These are phyloP conservation scores for Synchytrium microbalum DNA, from an alignment of 371 early-diverging fungal species.

Conservation along the genomic window DNA sequence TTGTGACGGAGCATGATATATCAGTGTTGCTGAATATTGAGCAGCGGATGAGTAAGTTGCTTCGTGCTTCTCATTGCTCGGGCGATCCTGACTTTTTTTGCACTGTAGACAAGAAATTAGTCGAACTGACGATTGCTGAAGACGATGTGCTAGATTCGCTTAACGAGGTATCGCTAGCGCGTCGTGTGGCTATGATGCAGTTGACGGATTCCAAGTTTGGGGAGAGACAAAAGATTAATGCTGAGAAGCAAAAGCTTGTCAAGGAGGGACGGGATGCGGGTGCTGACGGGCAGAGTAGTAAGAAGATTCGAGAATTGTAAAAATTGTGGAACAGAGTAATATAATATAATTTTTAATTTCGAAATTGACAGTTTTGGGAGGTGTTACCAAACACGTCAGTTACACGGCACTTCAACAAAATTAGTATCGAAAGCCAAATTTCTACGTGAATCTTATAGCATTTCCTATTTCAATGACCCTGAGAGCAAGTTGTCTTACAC, in stretches of 20 bases:
- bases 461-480: too few species aligned
- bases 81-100: background rate
- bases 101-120: conserved; percentile 65
- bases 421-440: too few species aligned
- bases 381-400: too few species aligned
- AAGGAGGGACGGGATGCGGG: conserved; percentile 16
- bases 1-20: conserved; percentile 92
- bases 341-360: too few species aligned
- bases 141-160: conserved; percentile 70
- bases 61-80: background rate
- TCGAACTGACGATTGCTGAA: conserved; percentile 66
- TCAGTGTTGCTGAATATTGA: conserved; percentile 83
- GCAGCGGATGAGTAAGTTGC: conserved; percentile 41
- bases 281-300: too few species aligned
- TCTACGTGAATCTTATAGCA: too few species aligned
- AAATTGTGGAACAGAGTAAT: too few species aligned
- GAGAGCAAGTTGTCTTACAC: too few species aligned
- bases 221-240: conserved; percentile 50
- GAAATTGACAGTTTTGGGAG: too few species aligned
- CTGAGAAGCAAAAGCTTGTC: conserved; percentile 37
- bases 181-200: conserved; percentile 79
- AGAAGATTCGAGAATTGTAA: too few species aligned
- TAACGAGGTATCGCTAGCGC: conserved; percentile 79
- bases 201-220: conserved; percentile 66
- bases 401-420: too few species aligned